Conservation (phyloP, 495 filamentous ascomycete genomes). For the Hypoxylon fragiforme region DNA sequence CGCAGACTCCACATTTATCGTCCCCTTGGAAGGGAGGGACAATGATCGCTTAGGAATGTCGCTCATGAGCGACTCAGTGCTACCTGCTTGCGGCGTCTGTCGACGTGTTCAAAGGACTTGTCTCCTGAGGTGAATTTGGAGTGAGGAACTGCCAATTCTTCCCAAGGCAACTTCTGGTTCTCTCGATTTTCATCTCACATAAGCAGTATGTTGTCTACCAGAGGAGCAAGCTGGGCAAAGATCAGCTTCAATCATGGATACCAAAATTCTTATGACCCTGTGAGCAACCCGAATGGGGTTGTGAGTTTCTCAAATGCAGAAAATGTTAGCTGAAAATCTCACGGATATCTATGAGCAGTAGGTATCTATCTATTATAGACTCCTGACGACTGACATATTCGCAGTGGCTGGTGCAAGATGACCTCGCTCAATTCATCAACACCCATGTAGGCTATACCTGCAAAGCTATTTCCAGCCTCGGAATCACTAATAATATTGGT, state of each 20-base stretch:
- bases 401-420: constrained; percentile 26
- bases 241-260: constrained; percentile 22
- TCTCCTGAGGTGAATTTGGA: too few species aligned
- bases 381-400: not conserved
- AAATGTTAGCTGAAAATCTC: constrained; percentile 17
- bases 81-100: too few species aligned
- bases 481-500: constrained; percentile 1
- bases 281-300: constrained; percentile 25
- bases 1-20: too few species aligned
- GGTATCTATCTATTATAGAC: too few species aligned
- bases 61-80: too few species aligned
- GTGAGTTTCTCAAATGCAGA: constrained; percentile 33
- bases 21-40: too few species aligned
- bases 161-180: not conserved
- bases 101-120: too few species aligned
- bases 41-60: too few species aligned
- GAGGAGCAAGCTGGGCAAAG: constrained; percentile 23
- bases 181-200: not conserved
- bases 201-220: constrained; percentile 21
- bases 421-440: constrained; percentile 28
- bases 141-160: not conserved
- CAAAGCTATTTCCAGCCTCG: not conserved
- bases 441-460: constrained; percentile 8
- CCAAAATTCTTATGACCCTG: constrained; percentile 20
- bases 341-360: not conserved